Base-by-base conservation (phyloP, 139 green algal species). In the Micractinium sp. region DNA sequence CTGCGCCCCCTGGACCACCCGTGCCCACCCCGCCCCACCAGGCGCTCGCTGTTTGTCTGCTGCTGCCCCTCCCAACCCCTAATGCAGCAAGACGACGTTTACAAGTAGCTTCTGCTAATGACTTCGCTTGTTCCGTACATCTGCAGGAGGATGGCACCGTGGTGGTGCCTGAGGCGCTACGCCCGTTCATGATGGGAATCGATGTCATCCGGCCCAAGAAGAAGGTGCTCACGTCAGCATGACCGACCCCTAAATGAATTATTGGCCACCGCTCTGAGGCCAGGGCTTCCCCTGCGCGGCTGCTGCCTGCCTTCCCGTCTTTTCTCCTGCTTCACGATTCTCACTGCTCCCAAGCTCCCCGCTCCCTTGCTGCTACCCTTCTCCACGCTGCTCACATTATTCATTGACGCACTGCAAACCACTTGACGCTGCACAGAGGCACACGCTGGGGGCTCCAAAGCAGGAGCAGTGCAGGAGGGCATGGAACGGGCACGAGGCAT, bases 121-220 rank as follows among this genome's bases (percentile, higher is more conserved):
- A n/a, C n/a, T n/a, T n/a, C n/a, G n/a, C n/a, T n/a, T n/a, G n/a
- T n/a, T n/a, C n/a, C n/a, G n/a, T n/a, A n/a, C n/a, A n/a, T n/a
- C 29, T 73, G 84, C 91, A 97, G 85, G 95, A 92, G 35, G 98
- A 99, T 90, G 98, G 98, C 71, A 95, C 89, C 25, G 96, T 99
- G 78, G 84, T 95, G 25, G 88, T 99, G 1, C 98, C 98, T 7
- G 89, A 97, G 88, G 90, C 91, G 74, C 91, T 99, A 84, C 89
- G 93, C 66, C 98, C 98, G 0, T 99, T 93, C 92, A 95, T 99
- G 93, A 97, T 97, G 18, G 98, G 98, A 39, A 93, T 98, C 86
- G 92, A 96, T 25, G 90, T 96, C 12, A 98, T 98, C 87, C 56
- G 29, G 67, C 80, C 79, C 7, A 87, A 76, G 56, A 60, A 60